These are phyloP conservation scores for Leucaena leucocephala DNA, from an alignment of 306 rosid species.

Conservation along the genomic window DNA sequence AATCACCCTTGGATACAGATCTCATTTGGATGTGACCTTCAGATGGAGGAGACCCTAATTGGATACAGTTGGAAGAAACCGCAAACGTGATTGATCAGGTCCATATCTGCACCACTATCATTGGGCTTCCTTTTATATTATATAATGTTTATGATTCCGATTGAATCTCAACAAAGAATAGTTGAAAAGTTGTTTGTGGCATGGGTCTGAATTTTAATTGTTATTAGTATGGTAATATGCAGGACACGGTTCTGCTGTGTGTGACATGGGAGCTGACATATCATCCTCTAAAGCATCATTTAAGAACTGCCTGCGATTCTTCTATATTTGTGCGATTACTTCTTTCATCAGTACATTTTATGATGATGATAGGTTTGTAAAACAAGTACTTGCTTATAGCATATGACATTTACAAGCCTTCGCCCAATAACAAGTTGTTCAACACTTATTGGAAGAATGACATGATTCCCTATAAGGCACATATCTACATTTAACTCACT, in stretches of 20 bases:
- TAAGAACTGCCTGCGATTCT: too few relatives aligned
- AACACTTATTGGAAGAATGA: too few relatives aligned
- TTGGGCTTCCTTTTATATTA: background rate
- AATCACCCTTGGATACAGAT: background rate
- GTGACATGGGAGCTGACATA: background rate
- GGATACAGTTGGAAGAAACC: background rate
- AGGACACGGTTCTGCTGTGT: background rate
- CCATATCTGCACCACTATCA: background rate
- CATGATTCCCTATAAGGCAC: too few relatives aligned
- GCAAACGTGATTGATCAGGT: background rate
- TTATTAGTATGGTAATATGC: background rate
- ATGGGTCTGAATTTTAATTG: too few relatives aligned
- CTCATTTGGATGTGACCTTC: background rate
- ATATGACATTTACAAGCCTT: too few relatives aligned
- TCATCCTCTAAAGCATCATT: too few relatives aligned
- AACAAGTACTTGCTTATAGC: background rate
- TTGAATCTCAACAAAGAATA: background rate
- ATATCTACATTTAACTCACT: too few relatives aligned
- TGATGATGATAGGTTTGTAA: background rate
- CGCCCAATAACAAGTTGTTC: too few relatives aligned
- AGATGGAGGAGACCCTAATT: rapidly evolving
- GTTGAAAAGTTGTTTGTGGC: too few relatives aligned
- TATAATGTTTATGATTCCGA: background rate
- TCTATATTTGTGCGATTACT: too few relatives aligned
- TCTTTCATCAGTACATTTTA: too few relatives aligned